A percentile compares a stretch with the other conserved stretches of the same genome.
These are phyloP conservation scores for Boletus rubroflammeus DNA, from an alignment of 768 basidiomycete species.

Conservation along the genomic window DNA sequence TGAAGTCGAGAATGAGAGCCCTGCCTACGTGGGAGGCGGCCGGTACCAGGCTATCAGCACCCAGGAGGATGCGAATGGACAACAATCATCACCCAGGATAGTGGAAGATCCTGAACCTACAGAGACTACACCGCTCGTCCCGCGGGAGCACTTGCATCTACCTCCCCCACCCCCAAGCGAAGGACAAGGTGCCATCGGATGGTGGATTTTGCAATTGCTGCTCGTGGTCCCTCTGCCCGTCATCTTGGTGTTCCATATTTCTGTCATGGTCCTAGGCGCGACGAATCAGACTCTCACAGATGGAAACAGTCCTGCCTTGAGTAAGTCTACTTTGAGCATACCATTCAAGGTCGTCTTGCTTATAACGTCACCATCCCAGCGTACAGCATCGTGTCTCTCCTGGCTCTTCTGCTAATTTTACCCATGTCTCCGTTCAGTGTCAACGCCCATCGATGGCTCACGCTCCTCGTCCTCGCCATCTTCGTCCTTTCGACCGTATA, in stretches of 20 bases:
- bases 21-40: slow-evolving; percentile 13
- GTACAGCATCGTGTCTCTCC: slow-evolving; percentile 43
- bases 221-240: slow-evolving; percentile 52
- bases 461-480: slow-evolving; percentile 34
- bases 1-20: background rate
- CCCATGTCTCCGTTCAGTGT: slow-evolving; percentile 65
- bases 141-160: slow-evolving; percentile 23
- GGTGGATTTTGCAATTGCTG: slow-evolving; percentile 62
- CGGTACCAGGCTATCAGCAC: slow-evolving; percentile 27
- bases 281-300: slow-evolving; percentile 59
- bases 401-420: slow-evolving; percentile 50
- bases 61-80: slow-evolving; percentile 17
- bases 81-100: slow-evolving; percentile 16
- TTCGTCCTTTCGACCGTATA: slow-evolving; percentile 45
- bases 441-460: slow-evolving; percentile 42
- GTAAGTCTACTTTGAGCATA: slow-evolving; percentile 36
- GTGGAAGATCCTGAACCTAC: slow-evolving; percentile 43
- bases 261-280: slow-evolving; percentile 43
- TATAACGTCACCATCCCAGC: slow-evolving; percentile 34
- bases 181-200: slow-evolving; percentile 29
- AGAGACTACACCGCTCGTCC: slow-evolving; percentile 56
- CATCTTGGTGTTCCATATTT: slow-evolving; percentile 50
- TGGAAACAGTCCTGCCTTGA: slow-evolving; percentile 47
- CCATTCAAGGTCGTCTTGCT: background rate
- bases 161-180: slow-evolving; percentile 2